Evolutionary conservation across 352 stramenopile species (phyloP).

Genomic region (Achlya hypogyna): DNA sequence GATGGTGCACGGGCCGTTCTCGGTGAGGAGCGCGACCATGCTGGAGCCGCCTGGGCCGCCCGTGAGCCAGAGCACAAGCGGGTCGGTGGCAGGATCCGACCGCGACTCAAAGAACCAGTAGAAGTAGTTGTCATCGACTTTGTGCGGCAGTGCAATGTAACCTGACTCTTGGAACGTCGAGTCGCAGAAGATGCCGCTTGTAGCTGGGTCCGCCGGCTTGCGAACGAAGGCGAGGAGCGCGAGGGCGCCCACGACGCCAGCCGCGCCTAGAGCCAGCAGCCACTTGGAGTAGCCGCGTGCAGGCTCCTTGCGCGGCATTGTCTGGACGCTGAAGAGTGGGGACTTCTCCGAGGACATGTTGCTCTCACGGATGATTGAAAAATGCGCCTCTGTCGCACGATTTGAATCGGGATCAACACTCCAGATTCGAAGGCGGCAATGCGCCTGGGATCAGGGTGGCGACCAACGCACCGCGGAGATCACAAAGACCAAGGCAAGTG

Average conservation of each 20-base stretch:
- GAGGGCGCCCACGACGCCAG: neutral
- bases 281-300: neutral
- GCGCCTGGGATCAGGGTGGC: too few relatives aligned
- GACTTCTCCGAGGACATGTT: slow-evolving; percentile 10
- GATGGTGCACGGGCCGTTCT: slow-evolving; percentile 57
- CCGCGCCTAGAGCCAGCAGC: neutral
- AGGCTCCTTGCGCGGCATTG: neutral
- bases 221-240: neutral
- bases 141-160: slow-evolving; percentile 43
- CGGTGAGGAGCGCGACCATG: slow-evolving; percentile 44
- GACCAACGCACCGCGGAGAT: too few relatives aligned
- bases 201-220: neutral
- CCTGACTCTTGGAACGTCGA: slow-evolving; percentile 26
- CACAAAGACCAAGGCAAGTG: too few relatives aligned
- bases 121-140: slow-evolving; percentile 52
- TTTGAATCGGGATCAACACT: neutral
- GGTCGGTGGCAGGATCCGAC: slow-evolving; percentile 29
- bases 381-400: neutral
- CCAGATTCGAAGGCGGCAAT: too few relatives aligned
- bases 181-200: slow-evolving; percentile 10
- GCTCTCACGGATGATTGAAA: neutral
- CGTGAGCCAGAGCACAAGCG: slow-evolving; percentile 56
- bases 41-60: slow-evolving; percentile 51
- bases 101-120: slow-evolving; percentile 54
- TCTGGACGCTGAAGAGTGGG: slow-evolving; percentile 8